Conservation (phyloP, 805 yeast genomes). For the Yarrowia keelungensis region DNA sequence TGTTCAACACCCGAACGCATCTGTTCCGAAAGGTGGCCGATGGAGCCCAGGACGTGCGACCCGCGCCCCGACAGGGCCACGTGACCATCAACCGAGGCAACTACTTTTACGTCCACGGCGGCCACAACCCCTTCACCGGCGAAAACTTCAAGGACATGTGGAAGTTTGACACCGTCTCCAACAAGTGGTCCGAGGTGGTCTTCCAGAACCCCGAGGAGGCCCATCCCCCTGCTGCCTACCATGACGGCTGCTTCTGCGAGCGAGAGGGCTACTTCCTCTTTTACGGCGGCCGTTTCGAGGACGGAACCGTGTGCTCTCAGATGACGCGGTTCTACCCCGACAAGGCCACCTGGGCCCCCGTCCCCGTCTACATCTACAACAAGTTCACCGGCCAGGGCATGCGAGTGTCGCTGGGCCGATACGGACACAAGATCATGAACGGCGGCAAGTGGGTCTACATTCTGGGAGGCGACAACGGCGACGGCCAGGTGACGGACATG, state of each 20-base stretch:
- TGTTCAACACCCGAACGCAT: slow-evolving; percentile 13
- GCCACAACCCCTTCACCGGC: slow-evolving; percentile 25
- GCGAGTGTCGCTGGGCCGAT: slow-evolving; percentile 39
- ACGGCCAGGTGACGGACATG: slow-evolving; percentile 39
- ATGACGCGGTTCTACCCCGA: slow-evolving; percentile 26
- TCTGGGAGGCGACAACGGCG: slow-evolving; percentile 45
- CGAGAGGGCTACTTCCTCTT: slow-evolving; percentile 22
- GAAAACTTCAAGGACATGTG: slow-evolving; percentile 16
- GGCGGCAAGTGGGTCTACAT: slow-evolving; percentile 41
- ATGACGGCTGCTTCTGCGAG: slow-evolving; percentile 17
- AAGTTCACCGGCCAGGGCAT: slow-evolving; percentile 28
- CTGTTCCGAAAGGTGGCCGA: slow-evolving; percentile 12
- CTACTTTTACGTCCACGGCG: slow-evolving; percentile 19
- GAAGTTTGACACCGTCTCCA: not conserved
- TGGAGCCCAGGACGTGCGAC: not conserved
- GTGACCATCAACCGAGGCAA: not conserved
- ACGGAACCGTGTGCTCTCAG: slow-evolving; percentile 1
- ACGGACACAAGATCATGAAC: slow-evolving; percentile 41
- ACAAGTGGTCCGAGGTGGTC: not conserved
- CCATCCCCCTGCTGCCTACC: slow-evolving; percentile 11
- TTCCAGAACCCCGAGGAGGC: not conserved
- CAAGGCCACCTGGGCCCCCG: not conserved
- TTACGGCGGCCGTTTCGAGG: slow-evolving; percentile 8
- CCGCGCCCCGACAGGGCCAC: slow-evolving; percentile 24
- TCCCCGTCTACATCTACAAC: slow-evolving; percentile 34